A percentile compares a stretch with the other conserved stretches of the same genome.
These are phyloP conservation scores for Pelargonium fulgidum DNA, from an alignment of 441 rosid species.

Conservation along the genomic window DNA sequence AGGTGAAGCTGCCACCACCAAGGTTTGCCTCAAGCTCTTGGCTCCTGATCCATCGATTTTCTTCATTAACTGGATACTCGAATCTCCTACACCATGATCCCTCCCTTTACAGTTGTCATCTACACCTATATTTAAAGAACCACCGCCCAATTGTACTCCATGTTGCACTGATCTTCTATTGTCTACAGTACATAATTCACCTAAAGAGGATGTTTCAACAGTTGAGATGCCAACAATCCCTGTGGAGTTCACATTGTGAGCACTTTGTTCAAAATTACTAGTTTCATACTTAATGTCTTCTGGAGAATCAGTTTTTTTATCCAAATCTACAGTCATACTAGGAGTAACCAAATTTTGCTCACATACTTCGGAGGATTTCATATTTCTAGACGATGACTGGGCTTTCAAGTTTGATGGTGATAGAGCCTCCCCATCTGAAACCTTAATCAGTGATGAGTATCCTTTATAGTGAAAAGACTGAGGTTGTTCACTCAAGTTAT, in stretches of 20 bases:
- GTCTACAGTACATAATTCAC: neutral
- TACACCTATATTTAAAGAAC: neutral
- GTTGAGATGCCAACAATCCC: neutral
- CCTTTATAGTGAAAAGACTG: conserved; percentile 9
- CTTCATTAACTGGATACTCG: neutral
- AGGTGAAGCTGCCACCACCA: conserved; percentile 12
- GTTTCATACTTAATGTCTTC: conserved; percentile 1
- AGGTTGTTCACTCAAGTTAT: neutral
- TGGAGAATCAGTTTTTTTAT: neutral
- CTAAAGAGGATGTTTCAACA: neutral
- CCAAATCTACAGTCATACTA: neutral
- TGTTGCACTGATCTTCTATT: neutral
- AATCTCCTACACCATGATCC: neutral
- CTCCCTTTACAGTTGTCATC: neutral
- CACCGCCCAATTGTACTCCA: neutral
- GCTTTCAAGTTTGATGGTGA: neutral
- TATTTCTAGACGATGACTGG: neutral
- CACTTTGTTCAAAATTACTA: neutral
- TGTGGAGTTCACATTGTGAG: neutral
- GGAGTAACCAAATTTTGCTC: conserved; percentile 6
- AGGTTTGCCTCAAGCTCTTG: neutral
- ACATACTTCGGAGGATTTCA: neutral
- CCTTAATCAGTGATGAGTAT: neutral
- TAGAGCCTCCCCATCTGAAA: neutral
- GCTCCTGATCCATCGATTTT: conserved; percentile 6